Evolutionary conservation across 352 stramenopile genomes (phyloP).

Genomic region (Globisporangium nunn): DNA sequence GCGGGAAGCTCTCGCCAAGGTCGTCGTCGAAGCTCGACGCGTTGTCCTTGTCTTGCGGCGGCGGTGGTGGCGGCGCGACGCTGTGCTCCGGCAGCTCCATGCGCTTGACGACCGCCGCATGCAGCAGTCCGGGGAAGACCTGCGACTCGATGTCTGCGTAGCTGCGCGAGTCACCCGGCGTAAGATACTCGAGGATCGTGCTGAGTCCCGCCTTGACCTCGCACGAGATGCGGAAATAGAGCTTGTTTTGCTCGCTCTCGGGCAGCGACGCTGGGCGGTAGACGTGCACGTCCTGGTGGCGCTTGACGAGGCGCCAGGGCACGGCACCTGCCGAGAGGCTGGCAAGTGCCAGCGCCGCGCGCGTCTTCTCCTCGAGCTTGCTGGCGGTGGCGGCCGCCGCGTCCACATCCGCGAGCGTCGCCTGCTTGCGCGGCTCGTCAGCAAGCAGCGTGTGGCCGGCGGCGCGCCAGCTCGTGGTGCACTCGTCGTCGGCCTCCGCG

Average conservation of each 20-base stretch:
- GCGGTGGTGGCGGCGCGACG: neutral
- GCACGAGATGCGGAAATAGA: conserved; percentile 81
- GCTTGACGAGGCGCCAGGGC: conserved; percentile 61
- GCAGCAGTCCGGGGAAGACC: conserved; percentile 70
- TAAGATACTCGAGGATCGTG: conserved; percentile 80
- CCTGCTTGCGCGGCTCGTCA: conserved; percentile 4
- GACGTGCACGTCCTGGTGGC: conserved; percentile 77
- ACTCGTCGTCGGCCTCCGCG: neutral
- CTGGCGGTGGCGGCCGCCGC: conserved; percentile 37
- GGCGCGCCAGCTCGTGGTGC: conserved; percentile 12
- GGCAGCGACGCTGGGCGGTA: conserved; percentile 47
- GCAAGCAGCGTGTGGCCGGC: conserved; percentile 11
- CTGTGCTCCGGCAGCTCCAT: conserved; percentile 49
- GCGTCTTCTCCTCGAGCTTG: conserved; percentile 67
- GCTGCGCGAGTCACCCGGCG: conserved; percentile 53
- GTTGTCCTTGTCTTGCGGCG: conserved; percentile 25
- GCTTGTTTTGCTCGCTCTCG: conserved; percentile 40
- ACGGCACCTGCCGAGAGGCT: conserved; percentile 45
- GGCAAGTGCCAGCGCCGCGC: conserved; percentile 53
- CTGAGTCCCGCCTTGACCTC: conserved; percentile 72
- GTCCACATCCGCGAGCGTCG: neutral
- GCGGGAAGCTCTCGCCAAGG: conserved; percentile 37
- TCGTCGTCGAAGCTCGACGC: conserved; percentile 41
- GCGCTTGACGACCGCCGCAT: conserved; percentile 73
- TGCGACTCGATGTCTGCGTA: conserved; percentile 81